Conservation (phyloP, 208 protist genomes). For the Angomonas ambiguus region DNA sequence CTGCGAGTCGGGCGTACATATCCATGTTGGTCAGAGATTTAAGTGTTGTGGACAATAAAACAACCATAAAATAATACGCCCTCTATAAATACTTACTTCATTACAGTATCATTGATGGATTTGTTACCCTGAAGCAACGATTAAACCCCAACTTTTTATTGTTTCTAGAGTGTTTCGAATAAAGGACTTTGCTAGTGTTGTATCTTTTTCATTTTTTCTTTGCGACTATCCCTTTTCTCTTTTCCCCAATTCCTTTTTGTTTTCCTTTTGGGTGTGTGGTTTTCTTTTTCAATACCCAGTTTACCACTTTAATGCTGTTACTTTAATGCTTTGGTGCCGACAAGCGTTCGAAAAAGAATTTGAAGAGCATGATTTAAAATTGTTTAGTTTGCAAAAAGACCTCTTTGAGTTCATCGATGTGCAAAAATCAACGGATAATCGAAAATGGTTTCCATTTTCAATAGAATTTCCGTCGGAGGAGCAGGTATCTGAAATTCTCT, state of each 20-base stretch:
- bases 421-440: neutral
- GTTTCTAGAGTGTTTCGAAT: neutral
- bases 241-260: neutral
- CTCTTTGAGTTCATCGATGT: slow-evolving; percentile 77
- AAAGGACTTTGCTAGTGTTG: slow-evolving; percentile 4
- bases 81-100: too few relatives aligned
- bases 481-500: slow-evolving; percentile 37
- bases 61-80: neutral
- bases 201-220: neutral
- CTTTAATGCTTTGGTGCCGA: slow-evolving; percentile 77
- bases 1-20: slow-evolving; percentile 58
- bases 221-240: neutral
- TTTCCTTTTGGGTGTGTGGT: slow-evolving; percentile 5
- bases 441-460: slow-evolving; percentile 64
- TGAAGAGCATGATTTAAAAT: slow-evolving; percentile 25
- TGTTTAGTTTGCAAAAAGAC: slow-evolving; percentile 72
- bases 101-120: too few relatives aligned
- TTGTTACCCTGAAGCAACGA: too few relatives aligned
- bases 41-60: slow-evolving; percentile 3
- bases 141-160: too few relatives aligned
- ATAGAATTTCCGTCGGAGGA: slow-evolving; percentile 74
- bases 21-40: slow-evolving; percentile 55
- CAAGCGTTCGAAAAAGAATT: slow-evolving; percentile 62
- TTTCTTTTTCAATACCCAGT: neutral
- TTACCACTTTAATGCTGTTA: too few relatives aligned